A percentile compares a stretch with the other conserved stretches of the same genome.
These are phyloP conservation scores for Hymenochaete sp. DNA, from an alignment of 1,284 basidiomycete species.

Conservation along the genomic window DNA sequence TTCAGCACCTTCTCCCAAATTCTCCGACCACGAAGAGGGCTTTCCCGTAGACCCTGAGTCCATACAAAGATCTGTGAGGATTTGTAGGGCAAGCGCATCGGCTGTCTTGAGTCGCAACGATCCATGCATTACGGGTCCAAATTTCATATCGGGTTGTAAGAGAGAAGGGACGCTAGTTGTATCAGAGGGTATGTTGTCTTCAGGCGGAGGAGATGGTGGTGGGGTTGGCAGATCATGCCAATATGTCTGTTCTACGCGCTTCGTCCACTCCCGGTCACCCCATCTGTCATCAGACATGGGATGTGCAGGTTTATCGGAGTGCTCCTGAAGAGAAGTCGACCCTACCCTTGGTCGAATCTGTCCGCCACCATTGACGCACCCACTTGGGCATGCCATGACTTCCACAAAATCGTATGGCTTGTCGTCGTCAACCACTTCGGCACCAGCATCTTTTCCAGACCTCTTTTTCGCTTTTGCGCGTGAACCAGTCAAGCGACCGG, in stretches of 20 bases:
- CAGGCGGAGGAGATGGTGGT: slow-evolving; percentile 34
- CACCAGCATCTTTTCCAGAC: slow-evolving; percentile 9
- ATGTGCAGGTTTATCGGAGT: not conserved
- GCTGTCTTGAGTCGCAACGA: slow-evolving; percentile 1
- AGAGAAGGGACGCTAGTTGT: not conserved
- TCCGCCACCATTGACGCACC: slow-evolving; percentile 96
- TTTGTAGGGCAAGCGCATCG: slow-evolving; percentile 4
- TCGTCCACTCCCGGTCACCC: slow-evolving; percentile 73
- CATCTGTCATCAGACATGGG: slow-evolving; percentile 38
- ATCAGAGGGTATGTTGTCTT: not conserved
- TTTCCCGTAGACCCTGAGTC: slow-evolving; percentile 17
- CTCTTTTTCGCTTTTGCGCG: slow-evolving; percentile 23
- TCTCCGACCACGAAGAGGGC: slow-evolving; percentile 25
- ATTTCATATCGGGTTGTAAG: not conserved
- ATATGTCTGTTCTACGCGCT: slow-evolving; percentile 68
- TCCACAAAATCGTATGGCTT: slow-evolving; percentile 89
- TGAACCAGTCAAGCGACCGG: slow-evolving; percentile 40
- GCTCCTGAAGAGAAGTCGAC: slow-evolving; percentile 60
- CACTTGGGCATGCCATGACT: slow-evolving; percentile 98
- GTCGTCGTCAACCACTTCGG: slow-evolving; percentile 26
- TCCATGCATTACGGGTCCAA: not conserved
- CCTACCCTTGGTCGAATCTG: slow-evolving; percentile 72
- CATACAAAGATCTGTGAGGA: slow-evolving; percentile 24
- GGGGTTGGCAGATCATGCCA: slow-evolving; percentile 54
- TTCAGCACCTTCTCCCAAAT: slow-evolving; percentile 35